Evolutionary conservation across 2,329 filamentous ascomycete species (phyloP).

Genomic region (Clonostachys sp.): DNA sequence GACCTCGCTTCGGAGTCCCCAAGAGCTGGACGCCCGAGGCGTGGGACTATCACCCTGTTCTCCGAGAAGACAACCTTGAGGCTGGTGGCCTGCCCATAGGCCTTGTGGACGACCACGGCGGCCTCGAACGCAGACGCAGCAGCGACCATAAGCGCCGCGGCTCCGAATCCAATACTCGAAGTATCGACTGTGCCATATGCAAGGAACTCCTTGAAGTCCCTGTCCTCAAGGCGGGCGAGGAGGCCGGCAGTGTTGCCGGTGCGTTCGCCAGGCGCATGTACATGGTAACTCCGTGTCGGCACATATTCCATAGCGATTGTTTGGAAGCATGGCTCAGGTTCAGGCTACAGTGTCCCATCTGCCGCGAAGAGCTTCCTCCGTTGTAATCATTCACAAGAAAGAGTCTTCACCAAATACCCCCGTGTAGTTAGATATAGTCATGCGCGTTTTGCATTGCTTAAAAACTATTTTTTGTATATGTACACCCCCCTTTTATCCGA

Average conservation of each 20-base stretch:
- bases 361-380: slow-evolving; percentile 39
- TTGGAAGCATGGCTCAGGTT: slow-evolving; percentile 96
- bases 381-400: not conserved
- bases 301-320: slow-evolving; percentile 91
- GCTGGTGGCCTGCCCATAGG: slow-evolving; percentile 78
- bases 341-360: slow-evolving; percentile 90
- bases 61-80: slow-evolving; percentile 79
- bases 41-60: slow-evolving; percentile 92
- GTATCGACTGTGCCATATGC: slow-evolving; percentile 92
- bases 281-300: slow-evolving; percentile 96
- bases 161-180: slow-evolving; percentile 26
- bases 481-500: too few relatives aligned
- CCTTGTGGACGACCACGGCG: slow-evolving; percentile 18
- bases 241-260: slow-evolving; percentile 53
- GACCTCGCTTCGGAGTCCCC: slow-evolving; percentile 81
- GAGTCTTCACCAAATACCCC: not conserved
- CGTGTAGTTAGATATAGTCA: not conserved
- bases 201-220: slow-evolving; percentile 88
- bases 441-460: not conserved
- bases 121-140: slow-evolving; percentile 23
- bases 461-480: too few relatives aligned
- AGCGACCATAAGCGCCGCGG: slow-evolving; percentile 7
- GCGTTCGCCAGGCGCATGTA: slow-evolving; percentile 78
- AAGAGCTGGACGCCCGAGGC: slow-evolving; percentile 65
- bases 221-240: slow-evolving; percentile 59